These are phyloP conservation scores for Solanum gracilifrons DNA, from an alignment of 257 asterid genomes.

Conservation along the genomic window DNA sequence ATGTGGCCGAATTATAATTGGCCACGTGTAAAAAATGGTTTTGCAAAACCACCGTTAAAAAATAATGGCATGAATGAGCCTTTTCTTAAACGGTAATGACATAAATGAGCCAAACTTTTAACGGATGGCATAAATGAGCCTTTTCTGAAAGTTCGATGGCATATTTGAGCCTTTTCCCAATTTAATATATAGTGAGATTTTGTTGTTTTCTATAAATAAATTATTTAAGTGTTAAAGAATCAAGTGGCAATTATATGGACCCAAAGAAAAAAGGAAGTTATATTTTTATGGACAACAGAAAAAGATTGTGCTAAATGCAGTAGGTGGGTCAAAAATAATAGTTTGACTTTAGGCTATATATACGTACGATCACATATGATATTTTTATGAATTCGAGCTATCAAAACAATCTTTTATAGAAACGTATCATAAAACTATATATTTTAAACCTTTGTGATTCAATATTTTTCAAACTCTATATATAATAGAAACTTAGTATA, in stretches of 20 bases:
- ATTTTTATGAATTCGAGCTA: accelerated
- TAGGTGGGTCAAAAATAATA: not conserved
- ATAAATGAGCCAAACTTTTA: too few species aligned
- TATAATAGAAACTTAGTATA: accelerated
- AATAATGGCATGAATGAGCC: too few species aligned
- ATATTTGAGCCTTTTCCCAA: too few species aligned
- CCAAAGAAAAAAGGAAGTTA: not conserved
- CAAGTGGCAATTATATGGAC: not conserved
- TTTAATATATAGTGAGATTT: not conserved
- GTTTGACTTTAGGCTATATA: not conserved
- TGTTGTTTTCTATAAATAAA: not conserved
- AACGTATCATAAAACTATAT: accelerated
- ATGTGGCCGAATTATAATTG: too few species aligned
- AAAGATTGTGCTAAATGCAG: not conserved
- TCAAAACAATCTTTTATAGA: accelerated
- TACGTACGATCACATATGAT: not conserved
- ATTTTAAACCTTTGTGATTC: accelerated
- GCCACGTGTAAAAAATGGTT: too few species aligned
- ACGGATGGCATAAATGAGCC: too few species aligned
- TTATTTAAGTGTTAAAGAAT: too few species aligned
- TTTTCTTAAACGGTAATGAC: too few species aligned
- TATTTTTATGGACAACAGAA: not conserved
- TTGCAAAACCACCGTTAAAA: too few species aligned
- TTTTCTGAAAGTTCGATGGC: too few species aligned
- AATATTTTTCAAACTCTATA: accelerated